Evolutionary conservation across 228 moss, liverwort and hornwort species (phyloP), one percentile per base, ranked within the genome.

Genomic region (Sphagnum fallax): DNA sequence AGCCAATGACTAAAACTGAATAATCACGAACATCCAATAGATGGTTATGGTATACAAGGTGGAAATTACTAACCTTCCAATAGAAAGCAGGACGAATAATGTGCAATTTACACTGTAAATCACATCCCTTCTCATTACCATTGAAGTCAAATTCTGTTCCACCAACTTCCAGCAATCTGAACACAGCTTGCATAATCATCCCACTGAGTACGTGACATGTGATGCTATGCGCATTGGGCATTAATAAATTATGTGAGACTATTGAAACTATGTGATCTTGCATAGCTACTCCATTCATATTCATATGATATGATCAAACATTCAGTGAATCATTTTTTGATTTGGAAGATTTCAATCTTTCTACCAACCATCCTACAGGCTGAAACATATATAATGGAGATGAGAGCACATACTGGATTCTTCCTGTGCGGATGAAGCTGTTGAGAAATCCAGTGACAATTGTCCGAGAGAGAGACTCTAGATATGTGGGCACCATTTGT

Each of bases 141-240:
- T 16, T 51, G 76, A 78, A 79, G 52, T 84, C 70, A n/a, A 76
- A 64, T 8, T 73, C 67, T 60, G 70, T 68, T 62, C 83, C 82
- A 69, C 87, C 73, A 48, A 68, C 64, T 72, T 89, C 89, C 65
- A 87, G 12, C 66, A 89, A 70, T 72, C 92, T 90, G 80, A 49
- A 8, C 55, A 12, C 55, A 55, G 8, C 55, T 1, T 4, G 32
- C 32, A 32, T 32, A 1, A 32, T 32, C 32, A 32, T 32, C 32
- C 32, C 2, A 32, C 32, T 32, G 32, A 32, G 32, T 32, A 32
- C 2, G 2, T 3, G 32, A 32, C 32, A 32, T 32, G 32, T 32
- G 32, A 32, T 32, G 32, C 32, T 32, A 32, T 32, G 32, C 32
- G 32, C 32, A 32, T 32, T 32, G 32, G 32, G 32, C 32, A 32